Conservation (phyloP, 2,329 filamentous ascomycete genomes). For the Fusarium denticulatum region DNA sequence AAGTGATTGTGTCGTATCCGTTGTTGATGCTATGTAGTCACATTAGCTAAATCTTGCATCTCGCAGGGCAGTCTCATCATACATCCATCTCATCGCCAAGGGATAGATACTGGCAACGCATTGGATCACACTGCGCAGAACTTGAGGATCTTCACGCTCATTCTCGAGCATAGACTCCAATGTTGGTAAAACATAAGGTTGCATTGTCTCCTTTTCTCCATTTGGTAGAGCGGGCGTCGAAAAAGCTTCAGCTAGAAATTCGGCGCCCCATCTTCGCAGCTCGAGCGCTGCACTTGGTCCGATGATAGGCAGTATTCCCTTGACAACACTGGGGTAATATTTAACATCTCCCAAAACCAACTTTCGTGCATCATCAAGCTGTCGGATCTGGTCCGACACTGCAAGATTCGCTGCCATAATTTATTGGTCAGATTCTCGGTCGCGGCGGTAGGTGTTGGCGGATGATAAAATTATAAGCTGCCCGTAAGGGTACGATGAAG, state of each 20-base stretch:
- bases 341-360: constrained; percentile 87
- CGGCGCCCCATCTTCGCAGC: constrained; percentile 92
- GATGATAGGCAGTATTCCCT: constrained; percentile 92
- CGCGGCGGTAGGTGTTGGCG: constrained; percentile 2
- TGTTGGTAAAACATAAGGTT: constrained; percentile 80
- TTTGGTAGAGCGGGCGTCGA: constrained; percentile 84
- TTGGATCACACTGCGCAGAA: constrained; percentile 88
- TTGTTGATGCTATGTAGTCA: constrained; percentile 77
- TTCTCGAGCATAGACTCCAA: constrained; percentile 76
- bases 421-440: constrained; percentile 13
- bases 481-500: constrained; percentile 8
- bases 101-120: constrained; percentile 93
- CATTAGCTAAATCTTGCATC: constrained; percentile 38
- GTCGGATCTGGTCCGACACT: constrained; percentile 80
- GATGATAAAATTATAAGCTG: constrained; percentile 16
- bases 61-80: constrained; percentile 59
- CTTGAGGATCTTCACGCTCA: constrained; percentile 78
- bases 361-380: constrained; percentile 89
- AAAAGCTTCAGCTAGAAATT: constrained; percentile 96
- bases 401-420: constrained; percentile 66
- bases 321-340: constrained; percentile 92
- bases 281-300: constrained; percentile 78
- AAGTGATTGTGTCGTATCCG: constrained; percentile 80
- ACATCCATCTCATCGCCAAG: constrained; percentile 93
- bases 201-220: constrained; percentile 82